Percentiles rank a stretch among this genome's conserved stretches.
Conservation (phyloP, 2,329 filamentous ascomycete genomes). For the Aspergillus luchuensis region DNA sequence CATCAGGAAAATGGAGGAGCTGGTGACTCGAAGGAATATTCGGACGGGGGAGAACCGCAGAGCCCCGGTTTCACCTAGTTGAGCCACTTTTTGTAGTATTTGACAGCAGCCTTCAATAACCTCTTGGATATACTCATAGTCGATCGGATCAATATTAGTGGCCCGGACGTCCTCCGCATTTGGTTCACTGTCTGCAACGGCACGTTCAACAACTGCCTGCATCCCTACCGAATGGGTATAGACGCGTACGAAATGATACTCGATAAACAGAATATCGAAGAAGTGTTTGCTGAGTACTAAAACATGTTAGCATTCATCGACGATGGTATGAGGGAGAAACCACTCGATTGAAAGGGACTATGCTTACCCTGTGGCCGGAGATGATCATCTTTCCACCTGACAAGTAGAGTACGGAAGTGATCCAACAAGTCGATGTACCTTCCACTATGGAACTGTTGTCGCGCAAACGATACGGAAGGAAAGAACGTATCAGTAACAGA, state of each 20-base stretch:
- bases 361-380: slow-evolving; percentile 33
- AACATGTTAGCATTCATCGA: background rate
- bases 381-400: slow-evolving; percentile 42
- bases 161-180: slow-evolving; percentile 41
- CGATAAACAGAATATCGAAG: slow-evolving; percentile 55
- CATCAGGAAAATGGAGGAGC: slow-evolving; percentile 58
- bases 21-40: slow-evolving; percentile 57
- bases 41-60: slow-evolving; percentile 57
- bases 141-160: slow-evolving; percentile 51
- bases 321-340: too few relatives aligned
- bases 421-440: slow-evolving; percentile 54
- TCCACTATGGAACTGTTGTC: slow-evolving; percentile 46
- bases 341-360: background rate
- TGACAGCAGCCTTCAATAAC: slow-evolving; percentile 58
- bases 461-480: slow-evolving; percentile 42
- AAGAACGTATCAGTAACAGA: slow-evolving; percentile 58
- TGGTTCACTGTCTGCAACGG: slow-evolving; percentile 40
- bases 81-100: slow-evolving; percentile 53
- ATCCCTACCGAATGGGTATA: slow-evolving; percentile 53
- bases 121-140: slow-evolving; percentile 59
- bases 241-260: slow-evolving; percentile 52
- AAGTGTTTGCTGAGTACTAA: slow-evolving; percentile 37
- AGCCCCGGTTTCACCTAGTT: slow-evolving; percentile 49
- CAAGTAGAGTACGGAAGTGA: slow-evolving; percentile 41
- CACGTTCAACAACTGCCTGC: slow-evolving; percentile 60